Evolutionary conservation across 805 yeast genomes (phyloP).

Genomic region (Sugiyamaella boreocaroliniensis): DNA sequence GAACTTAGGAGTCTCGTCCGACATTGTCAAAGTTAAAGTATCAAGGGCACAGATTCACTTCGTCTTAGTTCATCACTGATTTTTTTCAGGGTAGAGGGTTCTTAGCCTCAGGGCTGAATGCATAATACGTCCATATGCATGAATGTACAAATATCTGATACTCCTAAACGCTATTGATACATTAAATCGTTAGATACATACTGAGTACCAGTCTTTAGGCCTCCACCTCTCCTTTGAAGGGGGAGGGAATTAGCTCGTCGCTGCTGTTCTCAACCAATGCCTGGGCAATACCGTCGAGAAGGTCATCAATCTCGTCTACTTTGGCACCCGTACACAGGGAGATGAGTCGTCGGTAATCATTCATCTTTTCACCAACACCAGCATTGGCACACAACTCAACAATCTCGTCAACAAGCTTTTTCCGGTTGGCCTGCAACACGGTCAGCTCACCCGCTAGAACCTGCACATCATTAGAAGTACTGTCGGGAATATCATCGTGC

Average conservation of each 20-base stretch:
- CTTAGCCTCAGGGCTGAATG: neutral
- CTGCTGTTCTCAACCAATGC: conserved; percentile 28
- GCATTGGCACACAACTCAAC: conserved; percentile 43
- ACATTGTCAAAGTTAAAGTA: neutral
- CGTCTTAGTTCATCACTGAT: neutral
- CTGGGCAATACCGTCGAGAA: conserved; percentile 69
- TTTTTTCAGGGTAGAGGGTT: neutral
- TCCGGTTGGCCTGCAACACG: conserved; percentile 37
- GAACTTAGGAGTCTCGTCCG: conserved; percentile 6
- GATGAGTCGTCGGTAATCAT: conserved; percentile 72
- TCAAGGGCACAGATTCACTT: neutral
- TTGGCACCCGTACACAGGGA: conserved; percentile 70
- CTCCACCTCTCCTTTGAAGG: too few relatives aligned
- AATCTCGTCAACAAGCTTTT: conserved; percentile 40
- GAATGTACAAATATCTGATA: too few relatives aligned
- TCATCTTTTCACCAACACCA: conserved; percentile 50
- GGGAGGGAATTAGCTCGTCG: neutral
- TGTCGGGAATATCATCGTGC: conserved; percentile 2
- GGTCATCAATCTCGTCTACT: conserved; percentile 71
- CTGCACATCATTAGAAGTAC: conserved; percentile 8
- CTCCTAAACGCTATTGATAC: too few relatives aligned
- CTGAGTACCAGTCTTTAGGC: too few relatives aligned
- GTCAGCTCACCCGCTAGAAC: conserved; percentile 34
- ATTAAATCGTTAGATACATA: too few relatives aligned
- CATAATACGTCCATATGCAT: too few relatives aligned